Base-by-base conservation (phyloP, 495 filamentous ascomycete species). In the Thermothielavioides terrestris region DNA sequence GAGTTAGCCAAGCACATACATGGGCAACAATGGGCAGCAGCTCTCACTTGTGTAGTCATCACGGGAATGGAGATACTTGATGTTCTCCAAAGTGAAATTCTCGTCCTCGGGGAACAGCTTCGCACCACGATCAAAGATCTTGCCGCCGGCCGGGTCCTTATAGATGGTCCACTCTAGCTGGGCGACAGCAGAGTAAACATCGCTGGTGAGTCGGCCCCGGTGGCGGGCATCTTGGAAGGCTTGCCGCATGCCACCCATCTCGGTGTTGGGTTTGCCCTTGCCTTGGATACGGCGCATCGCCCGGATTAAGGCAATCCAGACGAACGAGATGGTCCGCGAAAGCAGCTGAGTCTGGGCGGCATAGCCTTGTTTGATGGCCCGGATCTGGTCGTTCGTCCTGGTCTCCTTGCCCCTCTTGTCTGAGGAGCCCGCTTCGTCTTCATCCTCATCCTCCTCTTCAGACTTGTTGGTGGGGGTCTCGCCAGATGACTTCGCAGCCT, bases 101-200 rank as follows among this genome's bases (percentile, higher is more conserved):
- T 94, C 91, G 57, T 96, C 90, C 17, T 92, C 84, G 0, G 89
- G 89, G 62, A 95, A 97, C 2, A 98, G 73, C 57, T 86, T 91
- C 39, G 90, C 80, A 31, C 94, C 92, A 25, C 89, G 81, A 54
- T 98, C 94, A 61, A 95, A 97, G 46, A 98, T 96, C 67, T 88
- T 94, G 26, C 84, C 85, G 6, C 88, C 91, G 0, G 90, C 85
- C 3, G 81, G 79, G 50, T 97, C 92, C 58, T 94, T 89, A 65
- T 98, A 98, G 55, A 92, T 92, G 58, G 89, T 83, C 65, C 92
- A 90, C 58, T 98, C 92, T 57, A 97, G 85, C 46, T 94, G 75
- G 22, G 92, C 91, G 59, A 82, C 85, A 7, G 87, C 91, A 47
- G 94, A 83, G 61, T 97, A 98, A 17, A 95, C 88, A 65, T 95